Evolutionary conservation across 225 moss, liverwort and hornwort species (phyloP).

Genomic region (Sphagnum tenellum): DNA sequence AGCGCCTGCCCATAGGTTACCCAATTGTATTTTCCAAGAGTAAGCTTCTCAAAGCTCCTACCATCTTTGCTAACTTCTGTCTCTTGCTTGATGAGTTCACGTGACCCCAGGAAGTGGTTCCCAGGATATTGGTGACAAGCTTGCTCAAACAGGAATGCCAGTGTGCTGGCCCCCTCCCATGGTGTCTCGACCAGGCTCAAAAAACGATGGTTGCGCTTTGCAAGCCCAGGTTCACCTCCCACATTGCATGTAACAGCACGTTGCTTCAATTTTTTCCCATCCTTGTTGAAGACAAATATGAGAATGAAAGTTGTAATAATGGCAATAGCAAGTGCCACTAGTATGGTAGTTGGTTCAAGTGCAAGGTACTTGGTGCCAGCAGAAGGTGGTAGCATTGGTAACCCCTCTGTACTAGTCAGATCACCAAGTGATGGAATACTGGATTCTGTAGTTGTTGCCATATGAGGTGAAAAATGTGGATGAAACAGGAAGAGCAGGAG

Average conservation of each 20-base stretch:
- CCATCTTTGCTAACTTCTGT: conserved; percentile 41
- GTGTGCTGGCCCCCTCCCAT: conserved; percentile 71
- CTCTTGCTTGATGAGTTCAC: conserved; percentile 37
- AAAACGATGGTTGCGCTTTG: conserved; percentile 59
- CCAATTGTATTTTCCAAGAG: conserved; percentile 67
- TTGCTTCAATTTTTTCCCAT: conserved; percentile 50
- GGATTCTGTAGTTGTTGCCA: no score
- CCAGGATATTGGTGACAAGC: conserved; percentile 35
- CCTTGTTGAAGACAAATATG: conserved; percentile 32
- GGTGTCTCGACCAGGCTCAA: conserved; percentile 54
- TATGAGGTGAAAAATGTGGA: no score
- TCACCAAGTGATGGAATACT: no score
- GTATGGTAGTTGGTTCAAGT: not conserved
- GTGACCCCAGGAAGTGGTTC: conserved; percentile 50
- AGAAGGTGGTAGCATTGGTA: no score
- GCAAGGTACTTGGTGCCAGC: no score
- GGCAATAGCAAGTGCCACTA: conserved; percentile 44
- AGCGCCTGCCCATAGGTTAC: conserved; percentile 47
- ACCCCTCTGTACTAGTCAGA: no score
- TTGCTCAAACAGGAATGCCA: conserved; percentile 73
- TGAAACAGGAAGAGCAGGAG: no score
- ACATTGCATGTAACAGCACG: conserved; percentile 52
- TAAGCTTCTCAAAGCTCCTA: conserved; percentile 69
- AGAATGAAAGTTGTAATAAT: conserved; percentile 65
- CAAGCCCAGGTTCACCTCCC: conserved; percentile 55